Evolutionary conservation across 768 basidiomycete species (phyloP).

Genomic region (Hirschioporus abietinus): DNA sequence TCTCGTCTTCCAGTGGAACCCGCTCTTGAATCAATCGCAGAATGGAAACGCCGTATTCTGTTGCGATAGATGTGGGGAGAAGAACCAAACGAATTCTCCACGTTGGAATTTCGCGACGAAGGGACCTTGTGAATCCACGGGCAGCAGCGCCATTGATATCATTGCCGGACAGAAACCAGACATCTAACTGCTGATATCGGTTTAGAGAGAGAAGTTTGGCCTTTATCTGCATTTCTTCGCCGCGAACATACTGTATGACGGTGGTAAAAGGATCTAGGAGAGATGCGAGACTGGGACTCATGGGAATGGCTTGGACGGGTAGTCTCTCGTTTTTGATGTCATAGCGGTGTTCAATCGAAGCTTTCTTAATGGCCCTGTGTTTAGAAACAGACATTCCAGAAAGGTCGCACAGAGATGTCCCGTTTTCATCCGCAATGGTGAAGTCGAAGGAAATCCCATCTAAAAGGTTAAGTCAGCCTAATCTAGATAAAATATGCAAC

Average conservation of each 20-base stretch:
- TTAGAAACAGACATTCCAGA: neutral
- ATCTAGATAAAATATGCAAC: neutral
- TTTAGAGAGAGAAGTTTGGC: constrained; percentile 11
- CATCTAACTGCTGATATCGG: constrained; percentile 8
- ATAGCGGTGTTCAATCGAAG: neutral
- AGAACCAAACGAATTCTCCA: constrained; percentile 26
- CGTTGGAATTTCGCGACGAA: constrained; percentile 25
- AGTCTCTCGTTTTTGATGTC: neutral
- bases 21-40: neutral
- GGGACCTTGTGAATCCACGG: constrained; percentile 25
- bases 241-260: constrained; percentile 15
- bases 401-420: constrained; percentile 19
- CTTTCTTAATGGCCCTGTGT: neutral
- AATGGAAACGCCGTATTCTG: constrained; percentile 5
- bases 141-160: constrained; percentile 27
- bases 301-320: neutral
- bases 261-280: neutral
- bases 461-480: constrained; percentile 5
- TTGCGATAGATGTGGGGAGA: constrained; percentile 20
- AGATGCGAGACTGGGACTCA: neutral
- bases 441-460: constrained; percentile 24
- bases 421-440: constrained; percentile 21
- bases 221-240: constrained; percentile 18
- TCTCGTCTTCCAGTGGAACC: constrained; percentile 11
- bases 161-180: constrained; percentile 26